Base-by-base conservation (phyloP, 2,329 filamentous ascomycete species). In the Paecilomyces sp. region DNA sequence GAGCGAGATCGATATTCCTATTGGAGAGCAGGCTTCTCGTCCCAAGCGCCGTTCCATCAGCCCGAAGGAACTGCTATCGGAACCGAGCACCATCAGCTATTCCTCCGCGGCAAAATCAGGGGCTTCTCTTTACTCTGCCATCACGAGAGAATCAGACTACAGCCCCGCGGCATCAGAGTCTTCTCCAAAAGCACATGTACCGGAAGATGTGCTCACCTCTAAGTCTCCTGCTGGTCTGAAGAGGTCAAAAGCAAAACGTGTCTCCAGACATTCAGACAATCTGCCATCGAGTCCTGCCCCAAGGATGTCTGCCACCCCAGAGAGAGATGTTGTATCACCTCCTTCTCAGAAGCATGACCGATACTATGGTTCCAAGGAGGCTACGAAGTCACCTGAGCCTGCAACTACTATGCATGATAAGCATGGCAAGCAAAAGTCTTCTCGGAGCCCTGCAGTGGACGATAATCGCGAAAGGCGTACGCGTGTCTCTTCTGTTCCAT, bases 1-100 rank as follows among this genome's bases (percentile, higher is more conserved):
- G 3, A 79, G 77, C 60, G 81, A 85, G 63, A 76, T 86, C 60
- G 82, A 87, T 59, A 77, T 87, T 41, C 85, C 85, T 8, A 84
- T 88, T 64, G 85, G 85, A 25, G 85, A 86, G 70, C 79, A 77
- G 64, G 78, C 73, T 13, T 79, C 80, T 3, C 79, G 77, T 61
- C 73, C 74, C 60, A 68, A 70, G 58, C 70, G 70, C 18, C 54
- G 73, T 71, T 47, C 61, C 63, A 58, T 66, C 64, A 22, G 65
- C 65, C 15, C 69, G 69, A 51, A 70, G 70, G 30, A 65, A 67
- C 15, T 66, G 64, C 28, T 72, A 71, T 25, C 41, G 7, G 70
- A 73, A 13, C 70, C 68, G 18, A 74, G 72, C 61, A 70, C 68
- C 3, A 57, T 71, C 15, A 69, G 67, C 41, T 71, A 68, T 47